Percentiles rank a stretch among this genome's conserved stretches.
phyloP scores from a whole-genome alignment of 108 stramenopile species.

The Ochromonas danica region DNA sequence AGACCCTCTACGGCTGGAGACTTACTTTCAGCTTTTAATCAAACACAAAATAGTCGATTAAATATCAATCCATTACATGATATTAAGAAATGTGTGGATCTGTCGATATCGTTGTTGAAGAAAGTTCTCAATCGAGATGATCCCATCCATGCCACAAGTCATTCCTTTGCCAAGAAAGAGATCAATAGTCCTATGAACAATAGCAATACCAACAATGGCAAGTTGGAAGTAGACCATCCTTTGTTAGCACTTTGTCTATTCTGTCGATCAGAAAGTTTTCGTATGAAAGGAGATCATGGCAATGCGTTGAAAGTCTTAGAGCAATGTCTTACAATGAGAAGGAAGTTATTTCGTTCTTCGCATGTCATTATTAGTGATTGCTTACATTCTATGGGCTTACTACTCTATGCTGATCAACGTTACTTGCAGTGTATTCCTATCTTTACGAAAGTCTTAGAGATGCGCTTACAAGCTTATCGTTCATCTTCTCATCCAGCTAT shows the following conservation, averaged over 20 bases:
- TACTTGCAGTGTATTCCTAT: not conserved
- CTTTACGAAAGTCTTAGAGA: not conserved
- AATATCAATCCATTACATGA: not conserved
- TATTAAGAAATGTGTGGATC: not conserved
- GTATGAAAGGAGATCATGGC: not conserved
- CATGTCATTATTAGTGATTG: not conserved
- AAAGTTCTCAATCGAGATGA: no score
- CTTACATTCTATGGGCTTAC: not conserved
- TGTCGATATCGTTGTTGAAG: not conserved
- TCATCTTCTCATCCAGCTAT: not conserved
- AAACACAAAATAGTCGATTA: not conserved
- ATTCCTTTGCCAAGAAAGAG: not conserved
- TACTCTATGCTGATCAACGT: not conserved
- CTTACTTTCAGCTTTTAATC: not conserved
- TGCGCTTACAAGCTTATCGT: not conserved
- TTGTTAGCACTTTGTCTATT: not conserved
- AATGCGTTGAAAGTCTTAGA: not conserved
- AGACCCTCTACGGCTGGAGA: not conserved
- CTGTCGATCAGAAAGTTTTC: not conserved
- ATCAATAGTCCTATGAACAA: no score
- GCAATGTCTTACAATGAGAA: not conserved
- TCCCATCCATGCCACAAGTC: no score
- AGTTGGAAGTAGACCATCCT: not conserved
- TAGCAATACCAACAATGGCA: no score
- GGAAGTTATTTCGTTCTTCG: not conserved